These are phyloP conservation scores for Panellus pusillus DNA, from an alignment of 768 basidiomycete genomes.

Conservation along the genomic window DNA sequence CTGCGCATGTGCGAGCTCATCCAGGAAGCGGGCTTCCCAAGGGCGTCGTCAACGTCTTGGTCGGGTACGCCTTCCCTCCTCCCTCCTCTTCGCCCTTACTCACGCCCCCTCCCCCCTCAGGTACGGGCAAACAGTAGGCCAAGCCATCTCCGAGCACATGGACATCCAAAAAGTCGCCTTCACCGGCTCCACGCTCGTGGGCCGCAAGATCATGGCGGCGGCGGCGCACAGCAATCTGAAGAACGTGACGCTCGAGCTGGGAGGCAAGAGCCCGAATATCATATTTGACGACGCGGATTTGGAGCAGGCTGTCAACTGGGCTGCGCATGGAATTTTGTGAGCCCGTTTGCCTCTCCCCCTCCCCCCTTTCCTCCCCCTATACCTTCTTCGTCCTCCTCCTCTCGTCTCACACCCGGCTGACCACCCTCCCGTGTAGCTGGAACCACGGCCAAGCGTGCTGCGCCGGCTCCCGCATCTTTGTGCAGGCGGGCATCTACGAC, in stretches of 20 bases:
- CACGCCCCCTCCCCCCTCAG: not conserved
- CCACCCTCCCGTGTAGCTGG: conserved; percentile 38
- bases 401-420: not conserved
- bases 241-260: conserved; percentile 71
- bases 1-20: conserved; percentile 51
- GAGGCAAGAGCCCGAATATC: conserved; percentile 64
- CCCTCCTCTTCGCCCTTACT: not conserved
- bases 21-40: conserved; percentile 70
- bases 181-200: conserved; percentile 74
- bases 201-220: conserved; percentile 70
- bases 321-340: conserved; percentile 65
- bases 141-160: conserved; percentile 65
- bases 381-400: not conserved
- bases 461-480: conserved; percentile 80
- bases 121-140: conserved; percentile 52
- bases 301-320: conserved; percentile 67
- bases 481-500: conserved; percentile 80
- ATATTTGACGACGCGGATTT: conserved; percentile 66
- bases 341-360: too few species aligned
- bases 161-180: conserved; percentile 73
- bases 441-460: conserved; percentile 78
- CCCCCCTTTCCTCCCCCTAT: too few species aligned
- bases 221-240: conserved; percentile 75
- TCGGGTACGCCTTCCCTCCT: conserved; percentile 47
- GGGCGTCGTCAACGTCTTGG: conserved; percentile 72